Base-by-base conservation (phyloP, 768 basidiomycete genomes). In the Piloderma croceum region DNA sequence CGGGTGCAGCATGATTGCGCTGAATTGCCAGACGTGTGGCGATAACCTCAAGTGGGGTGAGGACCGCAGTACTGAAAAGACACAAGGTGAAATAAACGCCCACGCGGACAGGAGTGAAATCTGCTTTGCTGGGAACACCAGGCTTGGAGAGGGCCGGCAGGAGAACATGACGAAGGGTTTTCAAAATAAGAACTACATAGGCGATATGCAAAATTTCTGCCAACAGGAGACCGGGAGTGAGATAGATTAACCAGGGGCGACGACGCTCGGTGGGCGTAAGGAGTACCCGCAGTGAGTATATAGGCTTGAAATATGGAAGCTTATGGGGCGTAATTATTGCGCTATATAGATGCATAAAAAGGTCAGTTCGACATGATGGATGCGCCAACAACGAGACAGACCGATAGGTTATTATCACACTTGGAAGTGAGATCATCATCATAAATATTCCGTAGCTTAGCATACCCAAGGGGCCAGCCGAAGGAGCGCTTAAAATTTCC, bases 241-340 rank as follows among this genome's bases (percentile, higher is more conserved):
- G 50, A 56, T 88, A 91, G 32, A 91, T 58, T 27, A 81, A 70
- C 87, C 87, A 91, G 3, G 87, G 89, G 7, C 73, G 73, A 21
- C 75, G 73, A 38, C 80, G 77, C 58, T 91, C 89, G 5, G 87
- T 89, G 5, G 86, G 83, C 1, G 89, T 91, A 41, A 91, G 68
- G 24, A 91, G 67, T 43, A 81, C 60, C 17, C 83, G 82, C 12
- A 90, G 60, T 15, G 83, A 75, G 45, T 73, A 67, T 41, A 73
- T 53, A 2, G 71, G 65, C 24, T 71, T 64, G 52, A 83, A 70
- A 53, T 75, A 88, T 3, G 81, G 73, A 24, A 92, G 66, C 54
- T 73, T 79, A 60, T 85, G 77, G 1, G 89, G 89, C 1, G 90
- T 91, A 2, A 84, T 89, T 46, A 91, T 83, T 2, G 90, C 74